Percentiles rank a stretch among this genome's conserved stretches.
phyloP scores from a whole-genome alignment of 176 grass and related monocot genomes.

The Calamus simplicifolius region DNA sequence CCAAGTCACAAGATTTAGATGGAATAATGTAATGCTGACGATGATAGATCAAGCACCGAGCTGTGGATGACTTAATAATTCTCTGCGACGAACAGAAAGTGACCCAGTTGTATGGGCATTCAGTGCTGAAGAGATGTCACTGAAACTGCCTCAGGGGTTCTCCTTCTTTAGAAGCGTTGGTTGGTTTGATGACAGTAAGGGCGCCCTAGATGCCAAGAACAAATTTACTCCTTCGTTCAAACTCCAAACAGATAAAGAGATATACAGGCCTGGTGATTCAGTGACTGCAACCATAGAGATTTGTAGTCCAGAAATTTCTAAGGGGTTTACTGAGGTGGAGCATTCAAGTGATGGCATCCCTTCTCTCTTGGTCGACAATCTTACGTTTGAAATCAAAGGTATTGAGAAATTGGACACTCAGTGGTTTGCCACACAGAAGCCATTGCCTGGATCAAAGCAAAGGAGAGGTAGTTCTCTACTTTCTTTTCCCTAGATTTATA shows the following conservation, averaged over 20 bases:
- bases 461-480: constrained; percentile 44
- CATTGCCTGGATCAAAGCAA: constrained; percentile 64
- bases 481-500: neutral
- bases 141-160: constrained; percentile 52
- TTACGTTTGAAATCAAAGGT: constrained; percentile 79
- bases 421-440: constrained; percentile 73
- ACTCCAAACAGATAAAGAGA: constrained; percentile 78
- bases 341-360: neutral
- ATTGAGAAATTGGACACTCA: constrained; percentile 89
- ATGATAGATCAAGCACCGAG: too few relatives aligned
- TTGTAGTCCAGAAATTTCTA: constrained; percentile 28
- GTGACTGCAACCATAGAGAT: constrained; percentile 66
- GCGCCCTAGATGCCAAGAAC: constrained; percentile 24
- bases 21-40: too few relatives aligned
- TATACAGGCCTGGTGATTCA: constrained; percentile 67
- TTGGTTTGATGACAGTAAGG: constrained; percentile 63
- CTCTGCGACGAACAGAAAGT: too few relatives aligned
- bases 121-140: constrained; percentile 38
- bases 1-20: too few relatives aligned
- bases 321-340: constrained; percentile 20
- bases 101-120: constrained; percentile 12
- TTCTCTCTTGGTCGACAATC: constrained; percentile 61
- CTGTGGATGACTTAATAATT: too few relatives aligned
- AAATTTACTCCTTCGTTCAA: constrained; percentile 60
- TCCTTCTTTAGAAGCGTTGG: constrained; percentile 67